Evolutionary conservation across 2,329 filamentous ascomycete genomes (phyloP).

Genomic region (Trichoderma brevicompactum): DNA sequence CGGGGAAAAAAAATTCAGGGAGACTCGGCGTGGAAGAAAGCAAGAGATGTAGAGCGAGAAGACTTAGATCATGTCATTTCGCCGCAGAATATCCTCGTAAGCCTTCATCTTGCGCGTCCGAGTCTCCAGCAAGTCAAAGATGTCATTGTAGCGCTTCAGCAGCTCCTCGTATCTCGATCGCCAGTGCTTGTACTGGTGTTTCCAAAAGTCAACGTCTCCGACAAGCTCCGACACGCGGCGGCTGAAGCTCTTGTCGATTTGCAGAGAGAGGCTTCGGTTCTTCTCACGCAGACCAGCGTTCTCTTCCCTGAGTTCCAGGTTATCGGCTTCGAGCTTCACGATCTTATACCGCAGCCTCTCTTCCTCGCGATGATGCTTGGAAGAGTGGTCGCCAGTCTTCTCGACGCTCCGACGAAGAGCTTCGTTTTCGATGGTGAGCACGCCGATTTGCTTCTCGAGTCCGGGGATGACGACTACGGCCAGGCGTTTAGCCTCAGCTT

Average conservation of each 20-base stretch:
- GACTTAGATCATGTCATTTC: conserved; percentile 39
- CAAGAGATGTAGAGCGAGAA: not conserved
- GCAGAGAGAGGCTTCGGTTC: conserved; percentile 43
- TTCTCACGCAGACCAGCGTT: conserved; percentile 43
- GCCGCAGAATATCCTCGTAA: conserved; percentile 43
- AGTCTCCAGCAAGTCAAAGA: conserved; percentile 38
- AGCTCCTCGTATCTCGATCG: conserved; percentile 39
- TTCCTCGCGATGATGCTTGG: conserved; percentile 40
- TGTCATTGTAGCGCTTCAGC: conserved; percentile 37
- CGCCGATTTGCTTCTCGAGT: conserved; percentile 45
- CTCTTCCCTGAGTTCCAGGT: conserved; percentile 43
- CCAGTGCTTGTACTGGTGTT: conserved; percentile 40
- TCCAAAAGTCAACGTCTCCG: conserved; percentile 44
- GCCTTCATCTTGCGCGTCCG: conserved; percentile 41
- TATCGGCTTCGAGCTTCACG: conserved; percentile 44
- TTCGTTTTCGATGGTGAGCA: conserved; percentile 47
- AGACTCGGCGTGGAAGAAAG: not conserved
- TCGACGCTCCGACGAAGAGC: conserved; percentile 46
- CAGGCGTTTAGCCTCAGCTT: conserved; percentile 44
- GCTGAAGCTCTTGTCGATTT: conserved; percentile 40
- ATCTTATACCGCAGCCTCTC: conserved; percentile 43
- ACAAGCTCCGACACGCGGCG: conserved; percentile 41
- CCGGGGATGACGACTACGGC: conserved; percentile 42
- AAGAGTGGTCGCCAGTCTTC: conserved; percentile 38
- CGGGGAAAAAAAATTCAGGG: not conserved